phyloP scores from a whole-genome alignment of 345 rosid species.

The Arabis alpina region DNA sequence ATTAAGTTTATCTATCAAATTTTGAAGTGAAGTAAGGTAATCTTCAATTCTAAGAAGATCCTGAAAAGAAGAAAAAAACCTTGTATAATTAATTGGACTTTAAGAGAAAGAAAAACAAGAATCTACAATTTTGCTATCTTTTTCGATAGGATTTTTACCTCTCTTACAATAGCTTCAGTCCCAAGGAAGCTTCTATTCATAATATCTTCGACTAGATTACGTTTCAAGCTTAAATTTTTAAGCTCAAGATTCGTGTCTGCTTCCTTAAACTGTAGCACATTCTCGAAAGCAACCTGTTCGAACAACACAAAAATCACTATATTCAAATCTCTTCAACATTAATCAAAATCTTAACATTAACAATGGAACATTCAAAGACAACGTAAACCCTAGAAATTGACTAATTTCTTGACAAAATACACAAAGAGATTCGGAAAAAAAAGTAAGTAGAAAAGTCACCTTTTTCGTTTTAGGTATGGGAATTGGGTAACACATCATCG shows the following conservation, averaged over 20 bases:
- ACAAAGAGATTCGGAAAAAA: not conserved
- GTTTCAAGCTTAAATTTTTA: not conserved
- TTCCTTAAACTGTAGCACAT: not conserved
- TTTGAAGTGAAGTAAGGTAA: not conserved
- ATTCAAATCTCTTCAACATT: not conserved
- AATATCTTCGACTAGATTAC: conserved; percentile 1
- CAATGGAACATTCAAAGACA: not conserved
- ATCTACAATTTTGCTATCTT: not conserved
- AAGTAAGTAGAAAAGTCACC: not conserved
- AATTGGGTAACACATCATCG: conserved; percentile 5
- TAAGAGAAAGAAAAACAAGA: not conserved
- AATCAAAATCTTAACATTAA: not conserved
- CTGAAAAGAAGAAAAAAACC: not conserved
- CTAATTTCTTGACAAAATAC: not conserved
- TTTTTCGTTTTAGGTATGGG: conserved; percentile 10
- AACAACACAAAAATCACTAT: not conserved
- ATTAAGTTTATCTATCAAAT: not conserved
- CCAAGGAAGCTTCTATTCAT: not conserved
- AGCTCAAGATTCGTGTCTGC: not conserved
- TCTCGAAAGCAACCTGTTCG: not conserved
- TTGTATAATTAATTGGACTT: too few relatives aligned
- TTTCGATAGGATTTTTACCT: not conserved
- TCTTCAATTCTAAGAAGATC: conserved; percentile 14
- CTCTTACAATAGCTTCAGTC: conserved; percentile 1
- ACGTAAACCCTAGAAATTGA: not conserved